Evolutionary conservation across 2,329 filamentous ascomycete genomes (phyloP).

Genomic region (Cordyceps pruinosa): DNA sequence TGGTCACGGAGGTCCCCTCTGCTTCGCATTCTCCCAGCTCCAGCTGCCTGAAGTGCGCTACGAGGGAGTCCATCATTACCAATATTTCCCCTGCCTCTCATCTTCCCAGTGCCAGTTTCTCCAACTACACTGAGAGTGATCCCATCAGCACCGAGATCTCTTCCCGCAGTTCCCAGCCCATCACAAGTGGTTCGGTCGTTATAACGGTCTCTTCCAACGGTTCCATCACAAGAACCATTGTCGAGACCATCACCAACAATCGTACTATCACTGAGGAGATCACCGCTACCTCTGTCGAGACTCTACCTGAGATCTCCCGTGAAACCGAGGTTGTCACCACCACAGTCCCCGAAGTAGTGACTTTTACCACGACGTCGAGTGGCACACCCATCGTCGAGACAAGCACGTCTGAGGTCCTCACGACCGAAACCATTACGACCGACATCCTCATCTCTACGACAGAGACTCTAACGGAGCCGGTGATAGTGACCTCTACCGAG

Average conservation of each 20-base stretch:
- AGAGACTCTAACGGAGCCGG: neutral
- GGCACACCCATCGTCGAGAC: neutral
- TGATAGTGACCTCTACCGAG: neutral
- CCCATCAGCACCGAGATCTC: too few species aligned
- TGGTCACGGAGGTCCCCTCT: neutral
- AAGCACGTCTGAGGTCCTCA: neutral
- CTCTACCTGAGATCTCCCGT: neutral
- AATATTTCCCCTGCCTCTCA: too few species aligned
- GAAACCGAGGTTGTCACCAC: neutral
- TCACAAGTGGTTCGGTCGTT: neutral
- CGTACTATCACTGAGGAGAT: neutral
- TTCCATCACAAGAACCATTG: neutral
- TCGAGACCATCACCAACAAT: neutral
- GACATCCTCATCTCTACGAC: neutral
- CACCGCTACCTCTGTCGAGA: neutral
- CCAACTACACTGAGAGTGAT: too few species aligned
- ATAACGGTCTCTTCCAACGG: neutral
- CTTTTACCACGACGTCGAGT: neutral
- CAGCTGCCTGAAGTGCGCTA: too few species aligned
- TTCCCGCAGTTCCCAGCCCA: neutral
- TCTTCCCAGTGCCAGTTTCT: too few species aligned
- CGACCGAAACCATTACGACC: neutral
- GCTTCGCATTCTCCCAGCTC: too few species aligned
- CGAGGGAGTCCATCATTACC: too few species aligned
- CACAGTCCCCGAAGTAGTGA: neutral